Conservation (phyloP, 805 yeast species). For the Kodamaea nitidulidarum region DNA sequence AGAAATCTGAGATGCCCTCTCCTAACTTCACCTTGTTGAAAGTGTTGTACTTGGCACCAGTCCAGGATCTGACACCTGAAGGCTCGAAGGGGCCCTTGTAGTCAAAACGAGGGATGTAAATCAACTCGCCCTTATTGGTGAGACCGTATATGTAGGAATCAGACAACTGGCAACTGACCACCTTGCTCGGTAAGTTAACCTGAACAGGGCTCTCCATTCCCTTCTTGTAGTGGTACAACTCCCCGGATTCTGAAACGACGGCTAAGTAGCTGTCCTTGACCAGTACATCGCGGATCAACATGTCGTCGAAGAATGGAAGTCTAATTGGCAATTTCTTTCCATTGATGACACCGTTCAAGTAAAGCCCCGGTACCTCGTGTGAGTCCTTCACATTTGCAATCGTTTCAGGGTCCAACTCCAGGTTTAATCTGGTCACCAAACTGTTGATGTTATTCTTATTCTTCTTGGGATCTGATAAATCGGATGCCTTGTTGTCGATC, state of each 20-base stretch:
- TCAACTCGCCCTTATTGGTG: conserved; percentile 43
- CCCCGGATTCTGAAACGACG: conserved; percentile 67
- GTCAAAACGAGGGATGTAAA: conserved; percentile 27
- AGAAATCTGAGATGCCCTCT: conserved; percentile 43
- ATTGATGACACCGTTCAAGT: conserved; percentile 31
- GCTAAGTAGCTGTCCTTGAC: conserved; percentile 45
- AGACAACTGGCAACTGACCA: conserved; percentile 40
- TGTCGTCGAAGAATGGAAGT: conserved; percentile 59
- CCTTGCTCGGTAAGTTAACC: conserved; percentile 26
- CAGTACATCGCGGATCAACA: conserved; percentile 52
- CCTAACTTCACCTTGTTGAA: conserved; percentile 7
- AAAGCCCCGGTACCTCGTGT: conserved; percentile 28
- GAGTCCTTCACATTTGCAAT: conserved; percentile 21
- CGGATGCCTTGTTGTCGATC: conserved; percentile 35
- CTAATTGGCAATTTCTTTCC: conserved; percentile 52
- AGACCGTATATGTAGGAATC: conserved; percentile 47
- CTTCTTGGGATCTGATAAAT: conserved; percentile 27
- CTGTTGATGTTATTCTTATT: conserved; percentile 25
- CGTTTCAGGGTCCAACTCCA: conserved; percentile 18
- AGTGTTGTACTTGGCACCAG: conserved; percentile 14
- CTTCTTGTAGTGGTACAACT: conserved; percentile 67
- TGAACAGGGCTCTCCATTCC: conserved; percentile 29
- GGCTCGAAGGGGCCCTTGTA: conserved; percentile 11
- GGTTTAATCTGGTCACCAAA: conserved; percentile 25
- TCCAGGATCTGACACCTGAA: conserved; percentile 16